These are phyloP conservation scores for Parietaria judaica DNA, from an alignment of 306 rosid species.

Conservation along the genomic window DNA sequence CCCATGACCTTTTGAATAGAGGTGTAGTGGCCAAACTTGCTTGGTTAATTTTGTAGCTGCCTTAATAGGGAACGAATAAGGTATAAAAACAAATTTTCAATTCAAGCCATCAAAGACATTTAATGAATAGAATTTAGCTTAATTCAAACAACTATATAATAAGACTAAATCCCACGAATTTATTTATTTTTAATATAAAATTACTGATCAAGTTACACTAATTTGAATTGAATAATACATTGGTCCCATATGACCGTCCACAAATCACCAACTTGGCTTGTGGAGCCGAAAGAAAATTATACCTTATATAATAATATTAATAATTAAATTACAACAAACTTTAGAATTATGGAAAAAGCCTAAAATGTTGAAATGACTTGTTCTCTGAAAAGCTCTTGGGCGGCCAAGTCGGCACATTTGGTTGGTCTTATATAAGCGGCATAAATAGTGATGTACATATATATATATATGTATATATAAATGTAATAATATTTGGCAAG, in stretches of 20 bases:
- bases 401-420: constrained; percentile 11
- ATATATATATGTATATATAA: no score
- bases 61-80: no score
- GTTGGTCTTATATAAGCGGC: neutral
- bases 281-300: constrained; percentile 1
- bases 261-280: neutral
- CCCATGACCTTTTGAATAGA: no score
- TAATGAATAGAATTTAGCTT: neutral
- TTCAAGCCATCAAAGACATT: neutral
- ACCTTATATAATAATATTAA: neutral
- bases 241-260: constrained; percentile 4
- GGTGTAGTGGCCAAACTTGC: no score
- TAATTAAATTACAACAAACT: neutral
- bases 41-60: neutral
- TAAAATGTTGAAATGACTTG: constrained; percentile 1
- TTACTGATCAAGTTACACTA: no score
- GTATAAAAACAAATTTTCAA: neutral
- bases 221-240: no score
- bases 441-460: no score
- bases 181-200: no score
- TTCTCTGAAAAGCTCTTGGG: constrained; percentile 12
- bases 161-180: no score
- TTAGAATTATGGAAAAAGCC: neutral
- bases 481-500: no score
- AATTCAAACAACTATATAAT: neutral